Evolutionary conservation across 768 basidiomycete species (phyloP).

Genomic region (Russula compacta): DNA sequence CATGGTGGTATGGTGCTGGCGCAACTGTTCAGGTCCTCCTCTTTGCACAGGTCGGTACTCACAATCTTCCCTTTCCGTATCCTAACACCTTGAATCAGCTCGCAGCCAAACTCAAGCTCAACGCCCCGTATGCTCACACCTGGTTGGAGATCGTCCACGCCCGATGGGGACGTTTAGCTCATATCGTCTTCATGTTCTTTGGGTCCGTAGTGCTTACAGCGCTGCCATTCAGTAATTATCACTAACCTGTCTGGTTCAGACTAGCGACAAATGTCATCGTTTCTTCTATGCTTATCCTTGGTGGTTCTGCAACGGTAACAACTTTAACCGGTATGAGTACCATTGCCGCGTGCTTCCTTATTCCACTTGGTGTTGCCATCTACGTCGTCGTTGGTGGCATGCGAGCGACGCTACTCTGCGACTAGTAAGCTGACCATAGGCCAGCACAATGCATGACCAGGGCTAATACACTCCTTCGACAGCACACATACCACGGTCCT

Average conservation of each 20-base stretch:
- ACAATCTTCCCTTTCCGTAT: neutral
- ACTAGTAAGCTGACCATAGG: slow-evolving; percentile 49
- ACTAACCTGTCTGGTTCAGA: slow-evolving; percentile 26
- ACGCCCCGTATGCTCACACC: slow-evolving; percentile 82
- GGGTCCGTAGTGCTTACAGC: slow-evolving; percentile 35
- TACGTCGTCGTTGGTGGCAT: slow-evolving; percentile 85
- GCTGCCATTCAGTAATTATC: neutral
- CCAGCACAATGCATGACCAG: neutral
- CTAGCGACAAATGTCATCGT: slow-evolving; percentile 87
- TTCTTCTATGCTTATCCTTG: slow-evolving; percentile 75
- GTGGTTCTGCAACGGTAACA: slow-evolving; percentile 81
- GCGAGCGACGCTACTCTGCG: slow-evolving; percentile 77
- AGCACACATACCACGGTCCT: slow-evolving; percentile 85
- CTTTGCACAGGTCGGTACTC: slow-evolving; percentile 60
- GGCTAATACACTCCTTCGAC: slow-evolving; percentile 1
- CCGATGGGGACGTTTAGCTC: slow-evolving; percentile 74
- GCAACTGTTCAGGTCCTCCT: slow-evolving; percentile 82
- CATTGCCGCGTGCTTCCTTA: slow-evolving; percentile 84
- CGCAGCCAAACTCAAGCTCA: slow-evolving; percentile 84
- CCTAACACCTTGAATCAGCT: slow-evolving; percentile 35
- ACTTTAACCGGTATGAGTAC: slow-evolving; percentile 86
- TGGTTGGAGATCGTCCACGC: slow-evolving; percentile 81
- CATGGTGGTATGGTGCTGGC: slow-evolving; percentile 91
- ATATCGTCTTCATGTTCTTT: slow-evolving; percentile 84
- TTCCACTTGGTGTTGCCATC: slow-evolving; percentile 78